Conservation (phyloP, 805 yeast genomes). For the Komagataella pastoris region DNA sequence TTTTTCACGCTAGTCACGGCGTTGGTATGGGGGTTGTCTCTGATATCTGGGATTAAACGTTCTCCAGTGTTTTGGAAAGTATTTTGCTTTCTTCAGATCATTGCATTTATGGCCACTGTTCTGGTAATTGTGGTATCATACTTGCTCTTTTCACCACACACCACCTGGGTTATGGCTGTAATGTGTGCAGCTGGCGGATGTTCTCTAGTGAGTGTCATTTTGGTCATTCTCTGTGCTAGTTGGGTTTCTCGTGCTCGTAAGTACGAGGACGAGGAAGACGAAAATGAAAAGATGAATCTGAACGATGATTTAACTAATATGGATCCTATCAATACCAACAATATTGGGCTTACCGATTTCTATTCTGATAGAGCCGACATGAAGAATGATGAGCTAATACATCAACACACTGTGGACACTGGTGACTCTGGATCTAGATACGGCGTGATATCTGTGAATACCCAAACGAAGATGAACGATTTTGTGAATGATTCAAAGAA, state of each 20-base stretch:
- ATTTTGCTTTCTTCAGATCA: not conserved
- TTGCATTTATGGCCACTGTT: conserved; percentile 38
- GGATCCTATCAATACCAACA: conserved; percentile 4
- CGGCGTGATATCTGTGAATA: not conserved
- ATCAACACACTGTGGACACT: not conserved
- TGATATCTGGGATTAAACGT: not conserved
- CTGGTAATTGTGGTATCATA: conserved; percentile 40
- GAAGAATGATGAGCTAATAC: not conserved
- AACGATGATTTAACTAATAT: conserved; percentile 6
- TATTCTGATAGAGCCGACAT: not conserved
- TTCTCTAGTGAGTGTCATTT: conserved; percentile 27
- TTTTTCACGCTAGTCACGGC: conserved; percentile 38
- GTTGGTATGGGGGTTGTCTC: conserved; percentile 18
- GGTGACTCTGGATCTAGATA: not conserved
- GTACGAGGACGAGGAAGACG: not conserved
- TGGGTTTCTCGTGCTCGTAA: not conserved
- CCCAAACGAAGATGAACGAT: not conserved
- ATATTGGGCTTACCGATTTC: not conserved
- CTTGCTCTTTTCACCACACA: conserved; percentile 48
- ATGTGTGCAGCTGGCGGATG: conserved; percentile 35
- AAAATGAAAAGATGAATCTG: not conserved
- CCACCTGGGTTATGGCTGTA: conserved; percentile 64
- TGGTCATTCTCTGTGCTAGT: conserved; percentile 30
- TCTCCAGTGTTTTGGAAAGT: not conserved
- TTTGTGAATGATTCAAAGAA: not conserved